phyloP scores from a whole-genome alignment of 2,329 filamentous ascomycete species.

The Xylaria polymorpha region DNA sequence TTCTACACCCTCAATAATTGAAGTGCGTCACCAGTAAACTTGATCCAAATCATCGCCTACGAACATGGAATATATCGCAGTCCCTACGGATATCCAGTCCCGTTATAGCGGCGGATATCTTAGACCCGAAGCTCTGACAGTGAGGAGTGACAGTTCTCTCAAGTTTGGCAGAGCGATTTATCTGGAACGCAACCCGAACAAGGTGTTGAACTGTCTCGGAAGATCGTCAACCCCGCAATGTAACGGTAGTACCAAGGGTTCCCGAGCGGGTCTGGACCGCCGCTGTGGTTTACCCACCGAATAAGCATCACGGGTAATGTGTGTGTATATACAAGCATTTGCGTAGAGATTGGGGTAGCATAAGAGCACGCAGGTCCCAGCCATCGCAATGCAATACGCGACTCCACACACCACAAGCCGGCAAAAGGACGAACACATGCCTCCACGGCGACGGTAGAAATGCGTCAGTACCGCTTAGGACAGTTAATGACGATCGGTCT shows the following conservation, averaged over 20 bases:
- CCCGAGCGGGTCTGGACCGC: not conserved
- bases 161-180: not conserved
- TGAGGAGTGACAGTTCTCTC: not conserved
- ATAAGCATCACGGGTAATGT: not conserved
- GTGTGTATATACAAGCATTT: not conserved
- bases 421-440: not conserved
- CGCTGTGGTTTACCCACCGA: constrained; percentile 1
- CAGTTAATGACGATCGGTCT: constrained; percentile 26
- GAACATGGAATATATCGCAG: not conserved
- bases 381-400: not conserved
- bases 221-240: constrained; percentile 28
- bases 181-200: not conserved
- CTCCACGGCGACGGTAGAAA: constrained; percentile 6
- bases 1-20: not conserved
- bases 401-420: not conserved
- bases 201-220: not conserved
- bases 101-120: not conserved
- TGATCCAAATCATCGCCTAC: not conserved
- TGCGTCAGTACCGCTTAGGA: constrained; percentile 29
- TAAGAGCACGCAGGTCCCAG: constrained; percentile 12
- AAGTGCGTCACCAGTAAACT: not conserved
- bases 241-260: not conserved
- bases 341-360: constrained; percentile 11
- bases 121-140: not conserved
- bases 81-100: not conserved